Percentiles rank a stretch among this genome's conserved stretches.
Conservation (phyloP, 768 basidiomycete genomes). For the Rhodotorula diobovata region DNA sequence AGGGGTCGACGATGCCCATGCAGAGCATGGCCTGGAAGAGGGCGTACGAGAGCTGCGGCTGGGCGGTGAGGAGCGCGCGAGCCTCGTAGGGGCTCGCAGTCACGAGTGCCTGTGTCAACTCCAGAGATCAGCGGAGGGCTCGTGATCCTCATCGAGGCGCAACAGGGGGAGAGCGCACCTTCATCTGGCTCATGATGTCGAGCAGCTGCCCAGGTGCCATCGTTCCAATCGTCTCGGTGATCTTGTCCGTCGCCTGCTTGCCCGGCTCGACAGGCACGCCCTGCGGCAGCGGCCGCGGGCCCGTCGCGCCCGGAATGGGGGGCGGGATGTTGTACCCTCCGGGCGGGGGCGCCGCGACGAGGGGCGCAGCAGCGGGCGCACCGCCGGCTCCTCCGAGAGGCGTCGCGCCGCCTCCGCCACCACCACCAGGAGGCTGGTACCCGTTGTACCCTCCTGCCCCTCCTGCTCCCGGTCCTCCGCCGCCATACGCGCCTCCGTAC, state of each 20-base stretch:
- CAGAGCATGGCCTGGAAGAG: conserved; percentile 89
- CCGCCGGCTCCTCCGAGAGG: conserved; percentile 7
- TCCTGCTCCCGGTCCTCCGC: conserved; percentile 3
- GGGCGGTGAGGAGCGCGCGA: conserved; percentile 64
- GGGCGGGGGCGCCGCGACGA: neutral
- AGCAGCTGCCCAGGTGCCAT: conserved; percentile 79
- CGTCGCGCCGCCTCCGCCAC: conserved; percentile 2
- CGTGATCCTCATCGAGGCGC: too few relatives aligned
- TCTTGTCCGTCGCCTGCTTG: conserved; percentile 68
- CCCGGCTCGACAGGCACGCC: conserved; percentile 73
- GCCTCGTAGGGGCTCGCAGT: conserved; percentile 89
- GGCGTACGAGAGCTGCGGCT: conserved; percentile 93
- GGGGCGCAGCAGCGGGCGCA: neutral
- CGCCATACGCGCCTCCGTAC: conserved; percentile 18
- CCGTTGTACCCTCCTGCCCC: conserved; percentile 18
- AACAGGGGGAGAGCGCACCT: conserved; percentile 55
- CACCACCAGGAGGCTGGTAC: neutral
- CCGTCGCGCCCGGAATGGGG: conserved; percentile 14
- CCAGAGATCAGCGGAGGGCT: too few relatives aligned
- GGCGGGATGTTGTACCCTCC: conserved; percentile 8
- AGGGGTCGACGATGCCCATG: conserved; percentile 86
- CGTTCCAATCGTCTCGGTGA: conserved; percentile 75
- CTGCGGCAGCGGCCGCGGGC: conserved; percentile 58
- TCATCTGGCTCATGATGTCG: conserved; percentile 96
- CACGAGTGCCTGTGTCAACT: conserved; percentile 68